A percentile compares a stretch with the other conserved stretches of the same genome.
phyloP scores from a whole-genome alignment of 73 alveolate species.

The Blepharisma japonicum region DNA sequence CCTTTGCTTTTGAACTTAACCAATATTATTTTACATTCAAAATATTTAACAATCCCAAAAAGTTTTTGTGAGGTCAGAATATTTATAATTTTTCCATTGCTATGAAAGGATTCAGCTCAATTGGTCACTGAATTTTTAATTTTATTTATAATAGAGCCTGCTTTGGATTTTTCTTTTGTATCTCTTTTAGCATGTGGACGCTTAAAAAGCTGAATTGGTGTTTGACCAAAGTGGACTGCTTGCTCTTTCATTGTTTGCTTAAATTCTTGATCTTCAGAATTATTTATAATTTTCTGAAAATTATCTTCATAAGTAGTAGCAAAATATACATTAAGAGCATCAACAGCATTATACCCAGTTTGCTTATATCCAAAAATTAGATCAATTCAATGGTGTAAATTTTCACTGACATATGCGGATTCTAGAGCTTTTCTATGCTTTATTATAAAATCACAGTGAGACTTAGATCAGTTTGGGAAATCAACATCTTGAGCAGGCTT shows the following conservation, averaged over 20 bases:
- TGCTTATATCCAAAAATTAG: constrained; percentile 84
- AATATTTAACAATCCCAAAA: too few relatives aligned
- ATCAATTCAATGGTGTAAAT: constrained; percentile 79
- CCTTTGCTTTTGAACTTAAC: too few relatives aligned
- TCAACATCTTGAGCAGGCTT: constrained; percentile 70
- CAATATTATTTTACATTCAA: too few relatives aligned
- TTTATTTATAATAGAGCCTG: too few relatives aligned
- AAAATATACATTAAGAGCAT: constrained; percentile 69
- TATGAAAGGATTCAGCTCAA: neutral
- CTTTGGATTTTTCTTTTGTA: neutral
- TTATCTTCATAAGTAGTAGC: constrained; percentile 82
- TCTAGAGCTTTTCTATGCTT: constrained; percentile 75
- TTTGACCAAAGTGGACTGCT: constrained; percentile 19
- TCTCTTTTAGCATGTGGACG: constrained; percentile 9
- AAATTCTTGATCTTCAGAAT: neutral
- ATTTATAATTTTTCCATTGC: neutral
- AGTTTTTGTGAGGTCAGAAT: too few relatives aligned
- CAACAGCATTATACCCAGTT: constrained; percentile 85
- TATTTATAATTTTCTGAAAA: neutral
- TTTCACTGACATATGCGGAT: constrained; percentile 60
- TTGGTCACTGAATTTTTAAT: too few relatives aligned
- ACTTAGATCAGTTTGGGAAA: constrained; percentile 77
- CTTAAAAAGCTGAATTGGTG: constrained; percentile 17
- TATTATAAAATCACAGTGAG: constrained; percentile 67
- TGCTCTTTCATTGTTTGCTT: neutral